Conservation (phyloP, 1,139 yeast genomes). For the Magnusiomyces suaveolens region DNA sequence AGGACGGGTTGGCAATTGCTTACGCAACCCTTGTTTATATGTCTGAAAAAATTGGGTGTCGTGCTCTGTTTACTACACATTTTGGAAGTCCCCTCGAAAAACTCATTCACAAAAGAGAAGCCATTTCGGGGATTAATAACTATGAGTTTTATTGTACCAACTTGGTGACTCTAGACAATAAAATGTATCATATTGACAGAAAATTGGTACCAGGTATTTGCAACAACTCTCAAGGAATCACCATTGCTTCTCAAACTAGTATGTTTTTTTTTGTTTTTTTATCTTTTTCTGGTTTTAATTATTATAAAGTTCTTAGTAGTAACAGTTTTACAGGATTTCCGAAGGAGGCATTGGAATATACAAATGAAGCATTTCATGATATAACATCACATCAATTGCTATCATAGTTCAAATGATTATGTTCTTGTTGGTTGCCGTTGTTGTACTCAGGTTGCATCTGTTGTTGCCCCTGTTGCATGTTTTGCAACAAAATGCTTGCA, state of each 20-base stretch:
- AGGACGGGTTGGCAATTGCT: slow-evolving; percentile 86
- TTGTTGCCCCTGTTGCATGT: background rate
- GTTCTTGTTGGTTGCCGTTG: background rate
- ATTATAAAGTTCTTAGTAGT: background rate
- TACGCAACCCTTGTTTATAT: slow-evolving; percentile 65
- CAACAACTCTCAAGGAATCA: slow-evolving; percentile 70
- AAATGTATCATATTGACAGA: slow-evolving; percentile 45
- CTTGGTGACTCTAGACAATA: background rate
- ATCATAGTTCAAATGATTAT: background rate
- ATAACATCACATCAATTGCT: too few relatives aligned
- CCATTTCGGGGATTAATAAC: slow-evolving; percentile 15
- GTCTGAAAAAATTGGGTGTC: slow-evolving; percentile 47
- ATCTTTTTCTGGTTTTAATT: too few relatives aligned
- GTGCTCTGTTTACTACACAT: slow-evolving; percentile 89
- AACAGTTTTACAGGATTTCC: slow-evolving; percentile 52
- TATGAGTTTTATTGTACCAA: background rate
- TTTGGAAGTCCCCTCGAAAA: slow-evolving; percentile 60
- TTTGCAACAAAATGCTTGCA: background rate
- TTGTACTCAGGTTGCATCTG: background rate
- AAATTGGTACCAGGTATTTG: slow-evolving; percentile 62
- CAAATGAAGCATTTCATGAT: slow-evolving; percentile 12
- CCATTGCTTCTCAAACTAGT: slow-evolving; percentile 63
- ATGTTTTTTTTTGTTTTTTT: too few relatives aligned
- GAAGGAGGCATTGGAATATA: slow-evolving; percentile 40
- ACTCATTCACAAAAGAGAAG: slow-evolving; percentile 29